Evolutionary conservation across 495 filamentous ascomycete species (phyloP), one percentile per base, ranked within the genome.

Genomic region (Penicillium paradoxum): DNA sequence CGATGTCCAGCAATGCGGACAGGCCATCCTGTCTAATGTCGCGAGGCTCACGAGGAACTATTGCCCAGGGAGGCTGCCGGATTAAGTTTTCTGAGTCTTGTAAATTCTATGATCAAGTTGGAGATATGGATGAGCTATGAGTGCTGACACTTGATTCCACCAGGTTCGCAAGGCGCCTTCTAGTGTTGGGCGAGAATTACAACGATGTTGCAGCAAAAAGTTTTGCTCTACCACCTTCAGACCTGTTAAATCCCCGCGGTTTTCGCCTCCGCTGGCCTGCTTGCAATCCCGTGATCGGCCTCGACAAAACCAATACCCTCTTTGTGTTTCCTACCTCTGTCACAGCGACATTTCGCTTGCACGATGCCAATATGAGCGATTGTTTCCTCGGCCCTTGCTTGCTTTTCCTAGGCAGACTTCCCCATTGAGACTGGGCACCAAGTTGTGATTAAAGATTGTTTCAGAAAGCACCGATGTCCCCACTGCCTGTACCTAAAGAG

Each of bases 21-120:
- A 79, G 79, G 42, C 88, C 93, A 1, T 67, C 78, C 37, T 89
- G 83, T 45, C 83, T 90, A 24, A 97, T 97, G 95, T 95, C 89
- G 34, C 82, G 93, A 24, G 75, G 64, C 53, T 60, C 59, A 27
- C 67, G 66, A 25, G 70, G 70, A 6, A 62, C 45, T 34, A 60
- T 75, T 34, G 70, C 73, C n/a, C 70, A 73, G 53, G 76, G 76
- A 36, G 76, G 69, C 37, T 67, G 66, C 18, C 38, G 49, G 53
- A 50, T 27, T 21, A 47, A 19, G 14, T 32, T 37, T 18, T 6
- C 17, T 19, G 4, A 33, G 5, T 6, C n/a, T 18, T 36, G 45
- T 48, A 33, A 45, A 24, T 45, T 45, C 13, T 33, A 21, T 10
- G 4, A 33, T 13, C 17, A 21, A 14, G 18, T 32, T 45, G 11